Base-by-base conservation (phyloP, 345 rosid species). In the Hevea brasiliensis region DNA sequence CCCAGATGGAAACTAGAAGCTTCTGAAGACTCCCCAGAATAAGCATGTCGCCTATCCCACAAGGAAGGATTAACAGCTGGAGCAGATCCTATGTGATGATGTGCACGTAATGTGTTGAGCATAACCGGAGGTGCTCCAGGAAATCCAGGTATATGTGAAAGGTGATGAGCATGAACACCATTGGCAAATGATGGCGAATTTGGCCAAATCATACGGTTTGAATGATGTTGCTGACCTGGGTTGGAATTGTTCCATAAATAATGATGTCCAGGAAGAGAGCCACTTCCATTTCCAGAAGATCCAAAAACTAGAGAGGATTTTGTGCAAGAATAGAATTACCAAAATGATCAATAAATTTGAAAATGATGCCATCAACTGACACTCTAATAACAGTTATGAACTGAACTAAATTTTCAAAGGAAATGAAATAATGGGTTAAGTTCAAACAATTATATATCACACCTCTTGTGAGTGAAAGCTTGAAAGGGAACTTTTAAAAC, bases 11-110 rank as follows among this genome's bases (percentile, higher is more conserved):
- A 89, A 81, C 86, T 83, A 76, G 96, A 80, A 72, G 89, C 77
- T 73, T 92, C 97, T n/a, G 92, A 90, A 78, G 99, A 91, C 75
- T 91, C 98, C 71, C 86, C 90, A 44, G 84, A 83, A 84, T 70
- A 69, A 80, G 69, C 51, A 24, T 65, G 94, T 70, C 86, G 87
- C 81, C 90, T 84, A 56, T 95, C 97, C 99, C 99, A 95, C 26
- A 60, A 56, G 15, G 72, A 75, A 20, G 62, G 61, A 72, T 64
- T 68, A 64, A 72, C 89, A 72, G 89, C 64, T 57, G 80, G 71
- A 20, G 73, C 68, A 18, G 74, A 68, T 64, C 73, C 99, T 77
- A 91, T 85, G 61, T 93, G 96, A 74, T 89, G 99, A 72, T 82
- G 68, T 48, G 62, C 58, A 35, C 65, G 68, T 35, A 68, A 83